A percentile compares a stretch with the other conserved stretches of the same genome.
These are phyloP conservation scores for Rhodotorula paludigena DNA, from an alignment of 768 basidiomycete genomes.

Conservation along the genomic window DNA sequence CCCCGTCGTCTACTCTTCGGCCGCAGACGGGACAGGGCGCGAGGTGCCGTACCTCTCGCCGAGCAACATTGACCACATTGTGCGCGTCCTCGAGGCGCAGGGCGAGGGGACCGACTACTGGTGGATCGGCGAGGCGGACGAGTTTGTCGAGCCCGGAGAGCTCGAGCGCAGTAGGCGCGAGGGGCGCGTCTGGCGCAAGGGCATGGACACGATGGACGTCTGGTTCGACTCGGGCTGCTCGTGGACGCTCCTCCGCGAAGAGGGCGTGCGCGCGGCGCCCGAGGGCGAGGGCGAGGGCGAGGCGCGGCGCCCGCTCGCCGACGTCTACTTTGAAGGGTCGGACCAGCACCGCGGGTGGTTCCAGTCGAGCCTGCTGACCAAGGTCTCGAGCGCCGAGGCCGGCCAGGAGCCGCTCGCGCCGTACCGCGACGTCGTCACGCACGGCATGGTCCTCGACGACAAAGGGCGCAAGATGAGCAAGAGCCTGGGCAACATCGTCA, in stretches of 20 bases:
- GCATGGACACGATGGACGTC: conserved; percentile 95
- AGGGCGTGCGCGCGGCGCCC: conserved; percentile 2
- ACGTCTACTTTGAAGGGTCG: conserved; percentile 88
- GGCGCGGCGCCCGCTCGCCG: conserved; percentile 53
- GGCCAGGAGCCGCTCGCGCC: conserved; percentile 50
- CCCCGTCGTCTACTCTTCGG: conserved; percentile 63
- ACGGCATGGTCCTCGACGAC: conserved; percentile 93
- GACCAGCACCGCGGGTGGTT: conserved; percentile 99
- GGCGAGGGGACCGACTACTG: conserved; percentile 78
- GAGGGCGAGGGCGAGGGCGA: conserved; percentile 47
- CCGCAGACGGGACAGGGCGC: neutral
- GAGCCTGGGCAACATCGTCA: conserved; percentile 83
- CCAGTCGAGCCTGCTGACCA: conserved; percentile 86
- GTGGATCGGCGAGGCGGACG: conserved; percentile 81
- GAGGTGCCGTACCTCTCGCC: conserved; percentile 58
- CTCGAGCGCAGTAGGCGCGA: conserved; percentile 56
- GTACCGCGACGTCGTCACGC: conserved; percentile 78
- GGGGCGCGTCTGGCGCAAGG: conserved; percentile 64
- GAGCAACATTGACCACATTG: conserved; percentile 66
- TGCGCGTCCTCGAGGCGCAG: conserved; percentile 64
- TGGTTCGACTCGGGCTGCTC: conserved; percentile 98
- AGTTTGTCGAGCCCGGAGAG: conserved; percentile 64
- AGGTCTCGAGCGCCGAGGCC: conserved; percentile 53
- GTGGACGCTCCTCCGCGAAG: conserved; percentile 68
- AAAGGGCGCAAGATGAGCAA: conserved; percentile 95